These are phyloP conservation scores for Paulownia fortunei DNA, from an alignment of 257 asterid genomes.

Conservation along the genomic window DNA sequence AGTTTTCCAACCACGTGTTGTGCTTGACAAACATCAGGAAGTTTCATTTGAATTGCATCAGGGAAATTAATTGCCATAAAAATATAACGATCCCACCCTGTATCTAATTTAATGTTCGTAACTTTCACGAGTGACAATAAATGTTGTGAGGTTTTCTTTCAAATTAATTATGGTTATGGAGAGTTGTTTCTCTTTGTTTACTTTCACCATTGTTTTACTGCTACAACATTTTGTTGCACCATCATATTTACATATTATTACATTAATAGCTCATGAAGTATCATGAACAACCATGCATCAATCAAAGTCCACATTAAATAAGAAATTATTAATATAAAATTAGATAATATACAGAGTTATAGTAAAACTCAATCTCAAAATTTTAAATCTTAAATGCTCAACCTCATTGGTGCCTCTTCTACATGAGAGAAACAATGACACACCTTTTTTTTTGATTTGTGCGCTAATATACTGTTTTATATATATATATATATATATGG, in stretches of 20 bases:
- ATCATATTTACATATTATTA: too few species aligned
- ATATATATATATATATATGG: too few species aligned
- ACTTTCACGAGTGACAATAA: not conserved
- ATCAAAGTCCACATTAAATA: too few species aligned
- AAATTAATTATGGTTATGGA: not conserved
- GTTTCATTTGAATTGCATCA: constrained; percentile 21
- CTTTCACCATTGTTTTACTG: not conserved
- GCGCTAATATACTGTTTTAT: too few species aligned
- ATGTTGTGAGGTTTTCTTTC: not conserved
- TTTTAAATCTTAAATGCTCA: not conserved
- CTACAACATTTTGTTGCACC: too few species aligned
- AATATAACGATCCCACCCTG: not conserved
- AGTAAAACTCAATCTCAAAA: not conserved
- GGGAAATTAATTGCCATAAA: not conserved
- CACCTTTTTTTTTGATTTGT: too few species aligned
- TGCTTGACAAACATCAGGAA: constrained; percentile 31
- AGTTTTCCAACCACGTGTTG: constrained; percentile 38
- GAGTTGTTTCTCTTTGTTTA: too few species aligned
- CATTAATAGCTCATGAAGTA: too few species aligned
- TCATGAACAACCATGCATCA: too few species aligned
- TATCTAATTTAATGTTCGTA: not conserved
- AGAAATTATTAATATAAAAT: too few species aligned
- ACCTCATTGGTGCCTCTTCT: not conserved
- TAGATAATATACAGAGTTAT: too few species aligned
- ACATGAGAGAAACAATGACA: too few species aligned